These are phyloP conservation scores for Populus davidiana DNA, from an alignment of 345 rosid genomes.

Conservation along the genomic window DNA sequence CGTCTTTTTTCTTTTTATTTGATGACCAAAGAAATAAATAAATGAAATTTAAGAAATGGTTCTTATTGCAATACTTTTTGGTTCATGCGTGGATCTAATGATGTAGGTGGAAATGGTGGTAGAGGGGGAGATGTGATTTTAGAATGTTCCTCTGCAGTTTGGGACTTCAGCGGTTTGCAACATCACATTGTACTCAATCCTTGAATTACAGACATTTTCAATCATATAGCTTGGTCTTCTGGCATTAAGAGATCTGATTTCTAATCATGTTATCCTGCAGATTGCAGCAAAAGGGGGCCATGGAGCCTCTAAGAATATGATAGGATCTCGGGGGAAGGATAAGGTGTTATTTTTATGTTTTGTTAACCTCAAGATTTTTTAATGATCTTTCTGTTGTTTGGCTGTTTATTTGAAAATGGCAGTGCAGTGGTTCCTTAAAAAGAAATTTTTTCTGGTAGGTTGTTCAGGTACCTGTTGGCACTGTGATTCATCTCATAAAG, in stretches of 20 bases:
- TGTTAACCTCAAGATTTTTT: constrained; percentile 9
- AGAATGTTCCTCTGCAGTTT: constrained; percentile 72
- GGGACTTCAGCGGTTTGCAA: constrained; percentile 90
- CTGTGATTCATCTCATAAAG: constrained; percentile 74
- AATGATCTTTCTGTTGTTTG: constrained; percentile 12
- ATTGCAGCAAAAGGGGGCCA: constrained; percentile 73
- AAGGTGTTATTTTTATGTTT: constrained; percentile 45
- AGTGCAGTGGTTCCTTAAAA: neutral
- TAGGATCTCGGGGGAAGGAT: constrained; percentile 86
- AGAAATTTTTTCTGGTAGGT: constrained; percentile 37
- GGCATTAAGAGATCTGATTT: neutral
- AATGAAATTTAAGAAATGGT: neutral
- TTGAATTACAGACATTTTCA: neutral
- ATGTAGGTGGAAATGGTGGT: constrained; percentile 92
- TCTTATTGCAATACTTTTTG: neutral
- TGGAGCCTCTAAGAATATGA: constrained; percentile 79
- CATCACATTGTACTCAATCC: constrained; percentile 67
- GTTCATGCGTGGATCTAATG: constrained; percentile 15
- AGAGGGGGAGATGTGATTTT: constrained; percentile 93
- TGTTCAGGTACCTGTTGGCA: constrained; percentile 80
- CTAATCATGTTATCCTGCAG: constrained; percentile 34
- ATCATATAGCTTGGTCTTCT: neutral
- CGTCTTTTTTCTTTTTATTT: neutral
- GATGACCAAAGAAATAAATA: neutral
- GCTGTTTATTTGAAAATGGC: neutral